Percentiles rank a stretch among this genome's conserved stretches.
Conservation (phyloP, 2,329 filamentous ascomycete genomes). For the Cercospora zeina region DNA sequence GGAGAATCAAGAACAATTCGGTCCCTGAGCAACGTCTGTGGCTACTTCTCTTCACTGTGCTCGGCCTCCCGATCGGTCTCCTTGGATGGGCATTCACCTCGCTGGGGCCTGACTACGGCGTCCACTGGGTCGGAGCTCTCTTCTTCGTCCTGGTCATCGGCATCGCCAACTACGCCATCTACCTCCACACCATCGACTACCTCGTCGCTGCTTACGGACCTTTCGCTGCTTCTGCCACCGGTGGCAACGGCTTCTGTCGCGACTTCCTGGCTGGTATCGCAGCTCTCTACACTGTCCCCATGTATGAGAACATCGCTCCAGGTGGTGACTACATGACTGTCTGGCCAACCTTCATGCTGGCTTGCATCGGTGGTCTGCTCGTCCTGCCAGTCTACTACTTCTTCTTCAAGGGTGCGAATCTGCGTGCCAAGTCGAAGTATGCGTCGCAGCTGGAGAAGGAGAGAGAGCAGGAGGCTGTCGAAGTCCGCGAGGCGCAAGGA, state of each 20-base stretch:
- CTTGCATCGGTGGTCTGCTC: slow-evolving; percentile 52
- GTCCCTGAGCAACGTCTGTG: slow-evolving; percentile 65
- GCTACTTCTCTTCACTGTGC: slow-evolving; percentile 63
- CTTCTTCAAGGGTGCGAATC: slow-evolving; percentile 47
- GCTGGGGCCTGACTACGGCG: slow-evolving; percentile 54
- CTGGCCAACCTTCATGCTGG: slow-evolving; percentile 57
- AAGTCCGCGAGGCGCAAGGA: not conserved
- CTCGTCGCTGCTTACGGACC: slow-evolving; percentile 73
- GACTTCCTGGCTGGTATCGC: slow-evolving; percentile 73
- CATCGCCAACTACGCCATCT: slow-evolving; percentile 60
- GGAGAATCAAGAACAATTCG: slow-evolving; percentile 52
- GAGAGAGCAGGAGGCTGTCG: slow-evolving; percentile 31
- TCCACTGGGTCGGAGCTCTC: slow-evolving; percentile 69
- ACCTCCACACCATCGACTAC: slow-evolving; percentile 51
- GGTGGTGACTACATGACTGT: slow-evolving; percentile 40
- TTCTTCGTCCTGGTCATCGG: slow-evolving; percentile 66
- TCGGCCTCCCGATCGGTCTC: slow-evolving; percentile 64
- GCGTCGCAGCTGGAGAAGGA: slow-evolving; percentile 46
- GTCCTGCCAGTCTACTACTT: slow-evolving; percentile 58
- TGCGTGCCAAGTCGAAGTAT: slow-evolving; percentile 53
- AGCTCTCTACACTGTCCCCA: slow-evolving; percentile 65
- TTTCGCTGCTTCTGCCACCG: slow-evolving; percentile 72
- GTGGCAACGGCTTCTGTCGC: slow-evolving; percentile 72
- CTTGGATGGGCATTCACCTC: slow-evolving; percentile 70
- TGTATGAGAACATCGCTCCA: slow-evolving; percentile 35